Conservation (phyloP, 768 basidiomycete species). For the Rubroboletus satanas region DNA sequence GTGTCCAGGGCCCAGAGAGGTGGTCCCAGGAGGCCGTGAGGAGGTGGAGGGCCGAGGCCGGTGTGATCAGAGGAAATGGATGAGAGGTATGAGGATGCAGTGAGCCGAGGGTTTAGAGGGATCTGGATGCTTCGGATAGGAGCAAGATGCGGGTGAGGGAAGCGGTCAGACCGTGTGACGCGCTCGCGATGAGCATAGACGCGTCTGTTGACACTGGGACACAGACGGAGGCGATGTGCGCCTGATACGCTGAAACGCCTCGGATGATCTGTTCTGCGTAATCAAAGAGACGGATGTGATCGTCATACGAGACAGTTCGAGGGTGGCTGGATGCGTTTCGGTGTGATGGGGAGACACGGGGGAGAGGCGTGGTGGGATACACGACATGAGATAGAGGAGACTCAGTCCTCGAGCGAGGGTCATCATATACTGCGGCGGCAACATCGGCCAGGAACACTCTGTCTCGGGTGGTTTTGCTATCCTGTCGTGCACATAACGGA, state of each 20-base stretch:
- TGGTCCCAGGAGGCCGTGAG: constrained; percentile 88
- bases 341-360: neutral
- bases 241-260: constrained; percentile 50
- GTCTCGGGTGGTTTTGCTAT: constrained; percentile 85
- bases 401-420: constrained; percentile 91
- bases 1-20: constrained; percentile 80
- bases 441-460: constrained; percentile 84
- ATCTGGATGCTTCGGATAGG: neutral
- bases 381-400: constrained; percentile 9
- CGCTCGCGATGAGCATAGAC: constrained; percentile 51
- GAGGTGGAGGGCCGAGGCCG: constrained; percentile 61
- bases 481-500: neutral
- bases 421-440: constrained; percentile 81
- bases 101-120: constrained; percentile 44
- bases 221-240: constrained; percentile 65
- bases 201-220: constrained; percentile 29
- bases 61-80: constrained; percentile 53
- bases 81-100: constrained; percentile 83
- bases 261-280: constrained; percentile 56
- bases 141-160: constrained; percentile 41
- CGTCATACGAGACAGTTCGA: constrained; percentile 80
- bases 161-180: constrained; percentile 78
- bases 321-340: constrained; percentile 46
- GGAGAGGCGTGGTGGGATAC: constrained; percentile 12
- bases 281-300: constrained; percentile 68